Base-by-base conservation (phyloP, 495 filamentous ascomycete species). In the Penicillium pulvis region DNA sequence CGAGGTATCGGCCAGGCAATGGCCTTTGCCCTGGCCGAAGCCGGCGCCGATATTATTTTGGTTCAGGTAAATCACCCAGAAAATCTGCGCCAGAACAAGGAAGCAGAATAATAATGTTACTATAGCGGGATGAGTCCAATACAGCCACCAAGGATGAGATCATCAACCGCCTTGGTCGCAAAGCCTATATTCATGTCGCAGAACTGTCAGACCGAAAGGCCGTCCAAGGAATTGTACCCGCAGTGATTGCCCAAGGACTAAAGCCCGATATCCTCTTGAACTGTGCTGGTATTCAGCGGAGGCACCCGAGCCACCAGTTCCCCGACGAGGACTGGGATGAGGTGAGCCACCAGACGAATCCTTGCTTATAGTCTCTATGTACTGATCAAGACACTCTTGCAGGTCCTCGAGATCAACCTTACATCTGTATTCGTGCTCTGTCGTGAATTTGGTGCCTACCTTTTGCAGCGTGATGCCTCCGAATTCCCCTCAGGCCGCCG, bases 1-100 rank as follows among this genome's bases (percentile, higher is more conserved):
- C 79, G 93, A 52, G 93, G 93, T 23, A 96, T 97, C 51, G 93
- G 93, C 16, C 85, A 90, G 68, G 83, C 90, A 11, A 93, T 95
- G 75, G 89, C 90, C 43, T 69, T 96, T 57, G 90, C 87, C 3
- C 71, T 92, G 11, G 90, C 92, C 35, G 90, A 94, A 75, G 90
- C 89, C 51, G 91, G 91, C 43, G 91, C 91, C 58, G 90, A 96
- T 70, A 79, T 93, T 56, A 74, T 96, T 36, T 77, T 94, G 43
- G 78, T 93, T 45, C 77, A 75, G 63, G 71, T 71, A 45, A 46
- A 47, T 39, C 20, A 44, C 44, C 17, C 42, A 12, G 39, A 4
- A n/a, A 12, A 41, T n/a, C 14, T n/a, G 1, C 9, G 6, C 12
- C 1, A 12, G 9, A 12, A 12, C 33, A 36, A 36, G 5, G 14